phyloP scores from a whole-genome alignment of 208 protist genomes.

The Crithidia thermophila region DNA sequence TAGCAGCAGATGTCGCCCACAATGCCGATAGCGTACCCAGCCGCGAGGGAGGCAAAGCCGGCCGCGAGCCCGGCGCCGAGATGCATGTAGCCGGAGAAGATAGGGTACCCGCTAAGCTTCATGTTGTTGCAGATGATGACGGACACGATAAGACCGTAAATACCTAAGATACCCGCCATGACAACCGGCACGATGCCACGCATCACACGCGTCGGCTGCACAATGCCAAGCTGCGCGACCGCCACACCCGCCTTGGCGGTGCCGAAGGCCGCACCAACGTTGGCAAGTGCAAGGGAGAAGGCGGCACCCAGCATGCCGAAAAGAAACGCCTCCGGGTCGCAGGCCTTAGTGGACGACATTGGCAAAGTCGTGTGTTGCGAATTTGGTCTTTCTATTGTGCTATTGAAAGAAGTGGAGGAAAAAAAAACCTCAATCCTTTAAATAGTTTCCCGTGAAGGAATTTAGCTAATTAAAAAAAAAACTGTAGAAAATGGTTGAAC shows the following conservation, averaged over 20 bases:
- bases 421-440: too few species aligned
- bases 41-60: conserved; percentile 95
- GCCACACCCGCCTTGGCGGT: conserved; percentile 98
- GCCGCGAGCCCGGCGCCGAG: conserved; percentile 96
- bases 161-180: conserved; percentile 95
- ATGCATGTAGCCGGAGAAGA: conserved; percentile 94
- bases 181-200: conserved; percentile 91
- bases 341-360: conserved; percentile 34
- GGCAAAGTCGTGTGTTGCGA: neutral
- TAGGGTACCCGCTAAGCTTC: conserved; percentile 62
- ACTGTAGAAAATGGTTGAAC: too few species aligned
- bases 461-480: too few species aligned
- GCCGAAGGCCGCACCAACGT: conserved; percentile 98
- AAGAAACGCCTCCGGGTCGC: conserved; percentile 78
- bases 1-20: conserved; percentile 97
- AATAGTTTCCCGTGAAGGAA: too few species aligned
- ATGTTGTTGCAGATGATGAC: conserved; percentile 91
- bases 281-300: conserved; percentile 79
- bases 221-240: conserved; percentile 97
- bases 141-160: conserved; percentile 88
- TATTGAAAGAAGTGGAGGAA: too few species aligned
- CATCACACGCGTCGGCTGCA: conserved; percentile 95
- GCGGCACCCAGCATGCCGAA: conserved; percentile 97
- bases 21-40: conserved; percentile 99
- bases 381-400: neutral